Evolutionary conservation across 306 rosid species (phyloP).

Genomic region (Sesbania bispinosa): DNA sequence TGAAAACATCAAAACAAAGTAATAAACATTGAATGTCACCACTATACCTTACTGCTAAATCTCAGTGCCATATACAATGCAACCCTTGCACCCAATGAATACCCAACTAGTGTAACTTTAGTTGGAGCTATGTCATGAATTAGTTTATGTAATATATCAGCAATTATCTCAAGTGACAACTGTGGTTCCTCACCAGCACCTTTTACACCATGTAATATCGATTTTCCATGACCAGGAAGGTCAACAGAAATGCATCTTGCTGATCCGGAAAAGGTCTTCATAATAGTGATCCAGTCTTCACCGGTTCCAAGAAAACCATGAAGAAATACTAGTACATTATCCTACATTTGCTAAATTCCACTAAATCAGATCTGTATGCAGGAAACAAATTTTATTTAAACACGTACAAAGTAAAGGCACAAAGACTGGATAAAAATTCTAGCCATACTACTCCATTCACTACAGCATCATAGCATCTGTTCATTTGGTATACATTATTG

Average conservation of each 20-base stretch:
- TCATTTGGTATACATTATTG: not conserved
- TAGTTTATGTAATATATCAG: slow-evolving; percentile 47
- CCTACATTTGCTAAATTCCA: slow-evolving; percentile 56
- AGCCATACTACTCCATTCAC: slow-evolving; percentile 14
- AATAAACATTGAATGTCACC: slow-evolving; percentile 12
- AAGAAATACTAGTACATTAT: slow-evolving; percentile 65
- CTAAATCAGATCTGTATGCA: slow-evolving; percentile 30
- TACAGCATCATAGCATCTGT: not conserved
- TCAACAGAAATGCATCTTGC: slow-evolving; percentile 85
- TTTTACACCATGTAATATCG: slow-evolving; percentile 37
- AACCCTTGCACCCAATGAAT: slow-evolving; percentile 94
- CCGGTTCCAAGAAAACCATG: slow-evolving; percentile 95
- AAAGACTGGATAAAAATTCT: slow-evolving; percentile 4
- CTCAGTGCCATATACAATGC: slow-evolving; percentile 79
- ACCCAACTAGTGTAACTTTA: slow-evolving; percentile 75
- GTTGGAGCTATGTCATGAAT: slow-evolving; percentile 50
- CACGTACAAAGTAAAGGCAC: not conserved
- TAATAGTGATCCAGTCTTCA: slow-evolving; percentile 84
- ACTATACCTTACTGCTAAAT: slow-evolving; percentile 56
- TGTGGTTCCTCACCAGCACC: slow-evolving; percentile 32
- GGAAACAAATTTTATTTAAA: slow-evolving; percentile 8
- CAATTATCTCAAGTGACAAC: slow-evolving; percentile 62
- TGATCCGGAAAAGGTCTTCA: slow-evolving; percentile 74
- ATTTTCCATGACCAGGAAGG: slow-evolving; percentile 91
- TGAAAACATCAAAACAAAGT: slow-evolving; percentile 2